These are phyloP conservation scores for Trichosanthes truncata DNA, from an alignment of 306 rosid species.

Conservation along the genomic window DNA sequence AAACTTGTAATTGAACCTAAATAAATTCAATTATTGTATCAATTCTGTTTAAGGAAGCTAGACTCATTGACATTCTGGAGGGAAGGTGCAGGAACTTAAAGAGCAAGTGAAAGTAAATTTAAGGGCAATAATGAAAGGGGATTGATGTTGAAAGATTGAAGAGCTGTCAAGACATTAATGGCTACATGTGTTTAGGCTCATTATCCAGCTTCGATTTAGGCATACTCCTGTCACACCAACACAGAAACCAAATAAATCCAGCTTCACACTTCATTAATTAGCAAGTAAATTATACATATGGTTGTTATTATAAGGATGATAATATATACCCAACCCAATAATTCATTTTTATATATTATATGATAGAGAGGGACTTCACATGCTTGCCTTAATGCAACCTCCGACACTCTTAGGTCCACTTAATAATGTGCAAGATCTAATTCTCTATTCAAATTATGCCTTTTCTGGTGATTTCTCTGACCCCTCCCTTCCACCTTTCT, in stretches of 20 bases:
- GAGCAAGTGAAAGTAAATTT: background rate
- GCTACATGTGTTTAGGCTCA: background rate
- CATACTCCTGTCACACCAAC: background rate
- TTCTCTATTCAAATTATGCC: background rate
- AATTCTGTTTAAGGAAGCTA: background rate
- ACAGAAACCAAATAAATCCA: background rate
- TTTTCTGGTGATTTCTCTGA: background rate
- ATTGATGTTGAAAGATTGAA: background rate
- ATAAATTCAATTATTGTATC: background rate
- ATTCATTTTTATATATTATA: background rate
- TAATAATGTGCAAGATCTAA: background rate
- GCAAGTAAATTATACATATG: background rate
- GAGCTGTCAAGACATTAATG: background rate
- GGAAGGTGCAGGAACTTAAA: no score
- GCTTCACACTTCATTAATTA: background rate
- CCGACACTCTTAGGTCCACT: slow-evolving; percentile 4
- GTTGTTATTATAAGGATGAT: background rate
- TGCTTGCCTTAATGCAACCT: background rate
- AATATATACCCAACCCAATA: background rate
- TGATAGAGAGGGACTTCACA: background rate
- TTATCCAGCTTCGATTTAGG: background rate
- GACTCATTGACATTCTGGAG: background rate
- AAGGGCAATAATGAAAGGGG: background rate
- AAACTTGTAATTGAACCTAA: no score
- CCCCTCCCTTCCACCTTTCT: background rate